Evolutionary conservation across 768 basidiomycete genomes (phyloP).

Genomic region (Russula foetens): DNA sequence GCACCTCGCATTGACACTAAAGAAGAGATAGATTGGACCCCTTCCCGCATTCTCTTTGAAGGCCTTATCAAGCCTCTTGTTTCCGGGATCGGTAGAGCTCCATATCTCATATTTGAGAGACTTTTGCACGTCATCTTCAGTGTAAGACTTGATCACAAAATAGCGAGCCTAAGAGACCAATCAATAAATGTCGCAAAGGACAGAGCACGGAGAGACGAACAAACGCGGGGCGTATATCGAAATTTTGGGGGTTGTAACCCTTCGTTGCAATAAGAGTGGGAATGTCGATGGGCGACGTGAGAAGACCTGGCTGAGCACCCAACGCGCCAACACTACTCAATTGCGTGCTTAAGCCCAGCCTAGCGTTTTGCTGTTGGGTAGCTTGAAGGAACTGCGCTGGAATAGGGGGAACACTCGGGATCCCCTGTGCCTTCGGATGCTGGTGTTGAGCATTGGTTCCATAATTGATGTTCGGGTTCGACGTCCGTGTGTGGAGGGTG

Average conservation of each 20-base stretch:
- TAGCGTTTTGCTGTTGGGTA: slow-evolving; percentile 34
- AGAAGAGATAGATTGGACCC: slow-evolving; percentile 96
- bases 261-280: slow-evolving; percentile 78
- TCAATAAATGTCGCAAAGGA: slow-evolving; percentile 7
- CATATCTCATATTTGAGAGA: slow-evolving; percentile 96
- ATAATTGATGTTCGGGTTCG: slow-evolving; percentile 64
- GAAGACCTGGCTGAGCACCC: slow-evolving; percentile 30
- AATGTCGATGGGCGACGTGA: slow-evolving; percentile 72
- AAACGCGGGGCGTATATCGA: slow-evolving; percentile 73
- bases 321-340: slow-evolving; percentile 36
- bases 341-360: slow-evolving; percentile 20
- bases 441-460: slow-evolving; percentile 35
- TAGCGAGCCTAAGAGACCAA: slow-evolving; percentile 58
- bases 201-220: slow-evolving; percentile 35
- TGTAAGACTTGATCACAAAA: slow-evolving; percentile 99
- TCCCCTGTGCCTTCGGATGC: slow-evolving; percentile 26
- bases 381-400: slow-evolving; percentile 54
- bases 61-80: slow-evolving; percentile 94
- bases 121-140: slow-evolving; percentile 98
- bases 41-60: slow-evolving; percentile 91
- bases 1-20: slow-evolving; percentile 90
- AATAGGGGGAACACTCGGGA: slow-evolving; percentile 66
- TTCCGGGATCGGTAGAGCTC: slow-evolving; percentile 95
- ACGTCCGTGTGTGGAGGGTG: slow-evolving; percentile 44
- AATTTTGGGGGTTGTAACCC: slow-evolving; percentile 84